These are phyloP conservation scores for Camillea tinctor DNA, from an alignment of 2,329 filamentous ascomycete species.

Conservation along the genomic window DNA sequence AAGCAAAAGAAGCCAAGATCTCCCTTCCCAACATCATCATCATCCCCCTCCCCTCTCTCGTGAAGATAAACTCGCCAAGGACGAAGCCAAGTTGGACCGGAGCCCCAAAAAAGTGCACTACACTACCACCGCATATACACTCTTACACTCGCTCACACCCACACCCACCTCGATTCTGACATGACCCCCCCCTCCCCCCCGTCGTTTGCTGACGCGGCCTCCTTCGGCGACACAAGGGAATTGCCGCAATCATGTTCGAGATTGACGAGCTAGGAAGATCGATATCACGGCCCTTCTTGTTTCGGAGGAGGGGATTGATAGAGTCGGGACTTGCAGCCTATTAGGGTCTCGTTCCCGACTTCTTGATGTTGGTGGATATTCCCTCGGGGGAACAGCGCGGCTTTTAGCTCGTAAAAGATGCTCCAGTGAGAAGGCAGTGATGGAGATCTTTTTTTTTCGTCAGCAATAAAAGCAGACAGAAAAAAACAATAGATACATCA, in stretches of 20 bases:
- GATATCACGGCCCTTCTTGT: not conserved
- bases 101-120: not conserved
- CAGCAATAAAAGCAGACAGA: no score
- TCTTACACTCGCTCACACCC: slow-evolving; percentile 12
- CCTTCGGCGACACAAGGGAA: slow-evolving; percentile 19
- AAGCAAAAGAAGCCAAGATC: not conserved
- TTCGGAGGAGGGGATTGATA: not conserved
- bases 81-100: not conserved
- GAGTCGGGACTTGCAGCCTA: slow-evolving; percentile 1
- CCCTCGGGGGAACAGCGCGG: not conserved
- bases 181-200: slow-evolving; percentile 1
- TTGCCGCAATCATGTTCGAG: slow-evolving; percentile 9
- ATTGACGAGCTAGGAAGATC: slow-evolving; percentile 15
- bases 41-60: not conserved
- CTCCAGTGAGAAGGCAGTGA: not conserved
- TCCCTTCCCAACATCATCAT: not conserved
- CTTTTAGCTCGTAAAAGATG: not conserved
- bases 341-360: not conserved
- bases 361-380: not conserved
- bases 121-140: not conserved
- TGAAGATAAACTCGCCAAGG: slow-evolving; percentile 1
- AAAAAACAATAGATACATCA: no score
- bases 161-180: slow-evolving; percentile 23
- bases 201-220: slow-evolving; percentile 23
- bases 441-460: no score